phyloP scores from a whole-genome alignment of 768 basidiomycete species.

The Albatrellus ellisii region DNA sequence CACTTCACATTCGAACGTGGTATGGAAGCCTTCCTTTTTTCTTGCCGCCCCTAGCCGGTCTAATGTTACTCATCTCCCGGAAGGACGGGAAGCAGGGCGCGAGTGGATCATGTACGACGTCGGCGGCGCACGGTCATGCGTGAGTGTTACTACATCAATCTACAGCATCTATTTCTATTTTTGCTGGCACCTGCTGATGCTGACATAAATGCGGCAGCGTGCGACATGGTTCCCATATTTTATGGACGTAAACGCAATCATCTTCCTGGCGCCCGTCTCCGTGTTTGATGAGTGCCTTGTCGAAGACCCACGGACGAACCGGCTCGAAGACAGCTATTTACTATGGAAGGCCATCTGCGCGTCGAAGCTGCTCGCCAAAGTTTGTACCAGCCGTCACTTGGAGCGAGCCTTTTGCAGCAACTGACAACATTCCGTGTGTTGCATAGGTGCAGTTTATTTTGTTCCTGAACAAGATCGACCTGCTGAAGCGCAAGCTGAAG shows the following conservation, averaged over 20 bases:
- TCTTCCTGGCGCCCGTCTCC: slow-evolving; percentile 66
- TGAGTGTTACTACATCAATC: slow-evolving; percentile 17
- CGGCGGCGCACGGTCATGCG: slow-evolving; percentile 45
- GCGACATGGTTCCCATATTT: slow-evolving; percentile 69
- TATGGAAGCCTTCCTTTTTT: slow-evolving; percentile 15
- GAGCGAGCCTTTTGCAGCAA: too few relatives aligned
- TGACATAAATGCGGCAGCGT: slow-evolving; percentile 23
- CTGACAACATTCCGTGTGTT: background rate
- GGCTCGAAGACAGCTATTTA: slow-evolving; percentile 58
- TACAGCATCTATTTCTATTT: slow-evolving; percentile 9
- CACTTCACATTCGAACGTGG: slow-evolving; percentile 44
- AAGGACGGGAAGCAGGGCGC: slow-evolving; percentile 20
- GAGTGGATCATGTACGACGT: slow-evolving; percentile 65
- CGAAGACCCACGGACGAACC: slow-evolving; percentile 51
- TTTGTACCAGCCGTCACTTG: background rate
- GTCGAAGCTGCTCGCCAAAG: slow-evolving; percentile 41
- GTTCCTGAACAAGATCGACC: slow-evolving; percentile 71
- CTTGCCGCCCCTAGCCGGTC: background rate
- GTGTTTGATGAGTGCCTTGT: slow-evolving; percentile 60
- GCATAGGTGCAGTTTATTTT: slow-evolving; percentile 45
- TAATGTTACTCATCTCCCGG: background rate
- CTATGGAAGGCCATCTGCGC: slow-evolving; percentile 65
- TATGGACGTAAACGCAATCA: slow-evolving; percentile 68
- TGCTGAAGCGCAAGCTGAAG: slow-evolving; percentile 59
- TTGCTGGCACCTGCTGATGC: background rate